These are phyloP conservation scores for Ascocoryne sarcoides DNA, from an alignment of 2,329 filamentous ascomycete genomes.

Conservation along the genomic window DNA sequence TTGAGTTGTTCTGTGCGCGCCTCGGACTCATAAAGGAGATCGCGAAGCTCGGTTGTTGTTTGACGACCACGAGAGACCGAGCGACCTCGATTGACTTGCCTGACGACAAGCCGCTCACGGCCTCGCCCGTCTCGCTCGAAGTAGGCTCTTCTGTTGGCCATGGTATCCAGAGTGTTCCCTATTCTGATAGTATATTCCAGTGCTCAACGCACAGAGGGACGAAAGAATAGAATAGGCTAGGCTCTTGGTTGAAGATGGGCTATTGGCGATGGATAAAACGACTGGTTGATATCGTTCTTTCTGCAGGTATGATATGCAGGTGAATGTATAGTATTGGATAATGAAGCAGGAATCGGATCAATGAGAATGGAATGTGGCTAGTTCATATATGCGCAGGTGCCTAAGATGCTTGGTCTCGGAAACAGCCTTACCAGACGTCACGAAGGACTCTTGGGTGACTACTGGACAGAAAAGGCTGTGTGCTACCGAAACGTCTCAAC, in stretches of 20 bases:
- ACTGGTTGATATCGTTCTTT: slow-evolving; percentile 2
- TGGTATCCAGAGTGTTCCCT: slow-evolving; percentile 15
- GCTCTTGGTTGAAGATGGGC: slow-evolving; percentile 2
- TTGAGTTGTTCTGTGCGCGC: slow-evolving; percentile 10
- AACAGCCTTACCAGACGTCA: slow-evolving; percentile 14
- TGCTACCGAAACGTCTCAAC: slow-evolving; percentile 6
- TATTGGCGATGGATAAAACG: slow-evolving; percentile 1
- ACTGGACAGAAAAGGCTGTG: slow-evolving; percentile 5
- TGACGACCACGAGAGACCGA: slow-evolving; percentile 6
- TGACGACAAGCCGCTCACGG: slow-evolving; percentile 13
- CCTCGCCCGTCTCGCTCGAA: slow-evolving; percentile 17
- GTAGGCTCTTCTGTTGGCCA: slow-evolving; percentile 12
- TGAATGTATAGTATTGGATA: slow-evolving; percentile 10
- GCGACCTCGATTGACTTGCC: slow-evolving; percentile 3
- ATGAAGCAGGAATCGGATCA: slow-evolving; percentile 10
- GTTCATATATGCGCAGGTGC: slow-evolving; percentile 12
- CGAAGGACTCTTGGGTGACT: slow-evolving; percentile 1
- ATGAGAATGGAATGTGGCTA: slow-evolving; percentile 6
- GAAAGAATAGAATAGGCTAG: neutral
- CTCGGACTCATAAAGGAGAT: slow-evolving; percentile 17
- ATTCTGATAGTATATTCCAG: slow-evolving; percentile 7
- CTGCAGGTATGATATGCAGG: slow-evolving; percentile 12
- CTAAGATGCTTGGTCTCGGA: slow-evolving; percentile 7
- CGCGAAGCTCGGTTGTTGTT: slow-evolving; percentile 8
- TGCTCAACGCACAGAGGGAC: slow-evolving; percentile 7